phyloP scores from a whole-genome alignment of 257 asterid species.

The Nicotiana otophora region DNA sequence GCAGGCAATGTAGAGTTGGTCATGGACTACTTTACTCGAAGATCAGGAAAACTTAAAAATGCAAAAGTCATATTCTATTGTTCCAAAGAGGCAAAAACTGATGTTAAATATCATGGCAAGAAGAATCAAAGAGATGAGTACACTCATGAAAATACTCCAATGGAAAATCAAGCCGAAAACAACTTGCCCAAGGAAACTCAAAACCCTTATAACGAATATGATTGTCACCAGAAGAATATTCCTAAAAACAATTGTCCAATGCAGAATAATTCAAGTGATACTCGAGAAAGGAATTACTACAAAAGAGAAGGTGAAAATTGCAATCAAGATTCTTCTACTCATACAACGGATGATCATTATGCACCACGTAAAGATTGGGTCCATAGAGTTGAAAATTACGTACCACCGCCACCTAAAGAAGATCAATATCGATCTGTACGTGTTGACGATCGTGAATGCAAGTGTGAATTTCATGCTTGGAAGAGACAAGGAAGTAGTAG shows the following conservation, averaged over 20 bases:
- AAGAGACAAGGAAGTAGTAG: not conserved
- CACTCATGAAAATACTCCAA: not conserved
- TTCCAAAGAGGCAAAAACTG: not conserved
- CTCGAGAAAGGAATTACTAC: no score
- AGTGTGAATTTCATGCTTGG: conserved; percentile 7
- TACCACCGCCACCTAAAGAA: not conserved
- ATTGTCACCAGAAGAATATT: not conserved
- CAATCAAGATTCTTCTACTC: not conserved
- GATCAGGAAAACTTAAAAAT: not conserved
- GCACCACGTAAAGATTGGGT: not conserved
- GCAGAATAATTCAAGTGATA: not conserved
- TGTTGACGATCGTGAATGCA: not conserved
- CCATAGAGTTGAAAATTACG: not conserved
- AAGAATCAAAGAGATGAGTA: not conserved
- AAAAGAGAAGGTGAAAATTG: not conserved
- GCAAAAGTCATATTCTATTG: not conserved
- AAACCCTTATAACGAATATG: no score
- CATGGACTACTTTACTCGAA: not conserved
- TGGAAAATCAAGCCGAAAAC: not conserved
- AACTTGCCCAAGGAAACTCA: not conserved
- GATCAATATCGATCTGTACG: not conserved
- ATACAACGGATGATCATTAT: not conserved
- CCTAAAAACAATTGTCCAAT: not conserved
- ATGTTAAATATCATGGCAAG: not conserved
- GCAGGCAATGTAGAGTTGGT: not conserved